Evolutionary conservation across 2,329 filamentous ascomycete genomes (phyloP), one percentile per base, ranked within the genome.

Genomic region (Verticillium klebahnii): DNA sequence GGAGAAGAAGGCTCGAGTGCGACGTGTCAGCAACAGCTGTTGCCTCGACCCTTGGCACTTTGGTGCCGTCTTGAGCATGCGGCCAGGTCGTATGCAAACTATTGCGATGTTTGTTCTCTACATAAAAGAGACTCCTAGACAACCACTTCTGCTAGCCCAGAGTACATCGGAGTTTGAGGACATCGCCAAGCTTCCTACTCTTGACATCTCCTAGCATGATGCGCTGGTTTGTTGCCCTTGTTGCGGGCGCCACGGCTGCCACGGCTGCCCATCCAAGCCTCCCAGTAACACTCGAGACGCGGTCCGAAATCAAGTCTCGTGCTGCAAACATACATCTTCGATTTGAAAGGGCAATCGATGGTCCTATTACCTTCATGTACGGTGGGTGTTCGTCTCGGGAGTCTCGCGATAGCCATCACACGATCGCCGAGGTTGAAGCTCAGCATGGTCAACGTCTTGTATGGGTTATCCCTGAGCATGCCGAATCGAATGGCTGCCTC

Each of bases 231-330:
- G 54, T 65, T 12, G 62, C 63, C 7, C 55, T 66, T 40, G 52
- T 63, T 25, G 57, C 57, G 5, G 60, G 60, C 55, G 62, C 58
- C 63, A 19, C 31, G 12, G 25, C 23, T 11, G 61, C 61, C 37
- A 56, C 64, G 23, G 59, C 45, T 59, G 61, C 61, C 14, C 56
- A 60, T 57, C 60, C 61, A 32, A 57, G 54, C 17, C 65, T 72
- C 29, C 72, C 73, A 2, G 61, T 75, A 31, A 71, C 69, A 40
- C 70, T 78, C 50, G 72, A 76, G 64, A 77, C 75, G 1, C 68
- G 73, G 64, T 25, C 68, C 65, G 57, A 68, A 67, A 60, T 72
- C 67, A 45, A 71, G 66, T 61, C 70, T 72, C 23, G 74, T 72
- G 19, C 78, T 70, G 76, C 62, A 58, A 73, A 61, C 60, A 73